phyloP scores from a whole-genome alignment of 1,139 yeast genomes.

The Suhomyces coccinellae region DNA sequence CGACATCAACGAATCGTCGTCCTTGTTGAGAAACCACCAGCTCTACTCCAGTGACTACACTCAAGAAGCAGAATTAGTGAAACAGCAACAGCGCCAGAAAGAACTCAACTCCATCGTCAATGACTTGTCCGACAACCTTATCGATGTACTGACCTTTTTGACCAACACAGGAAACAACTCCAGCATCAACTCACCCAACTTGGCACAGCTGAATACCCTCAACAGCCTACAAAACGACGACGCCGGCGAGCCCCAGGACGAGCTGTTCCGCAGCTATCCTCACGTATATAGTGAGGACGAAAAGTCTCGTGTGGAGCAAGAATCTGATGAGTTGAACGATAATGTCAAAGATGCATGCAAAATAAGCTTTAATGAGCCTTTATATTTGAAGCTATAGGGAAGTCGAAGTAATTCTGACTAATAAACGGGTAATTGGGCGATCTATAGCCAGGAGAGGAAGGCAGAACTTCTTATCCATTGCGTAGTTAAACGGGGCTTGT shows the following conservation, averaged over 20 bases:
- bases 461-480: no score
- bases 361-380: conserved; percentile 26
- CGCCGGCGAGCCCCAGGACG: conserved; percentile 6
- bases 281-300: conserved; percentile 18
- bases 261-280: conserved; percentile 13
- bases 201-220: conserved; percentile 9
- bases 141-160: conserved; percentile 46
- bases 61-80: conserved; percentile 42
- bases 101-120: conserved; percentile 45
- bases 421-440: conserved; percentile 1
- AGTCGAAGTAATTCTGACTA: not conserved
- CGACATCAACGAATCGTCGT: conserved; percentile 32
- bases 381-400: conserved; percentile 30
- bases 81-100: conserved; percentile 46
- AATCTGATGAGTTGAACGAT: conserved; percentile 22
- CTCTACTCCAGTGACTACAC: conserved; percentile 35
- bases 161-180: conserved; percentile 18
- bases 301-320: conserved; percentile 23
- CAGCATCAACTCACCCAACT: conserved; percentile 7
- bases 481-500: not conserved
- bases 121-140: conserved; percentile 45
- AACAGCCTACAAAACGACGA: conserved; percentile 14
- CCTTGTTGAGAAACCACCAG: conserved; percentile 35
- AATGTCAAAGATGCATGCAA: conserved; percentile 25
- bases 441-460: no score